Evolutionary conservation across 495 filamentous ascomycete genomes (phyloP).

Genomic region (Aspergillus sclerotiicarbonarius): DNA sequence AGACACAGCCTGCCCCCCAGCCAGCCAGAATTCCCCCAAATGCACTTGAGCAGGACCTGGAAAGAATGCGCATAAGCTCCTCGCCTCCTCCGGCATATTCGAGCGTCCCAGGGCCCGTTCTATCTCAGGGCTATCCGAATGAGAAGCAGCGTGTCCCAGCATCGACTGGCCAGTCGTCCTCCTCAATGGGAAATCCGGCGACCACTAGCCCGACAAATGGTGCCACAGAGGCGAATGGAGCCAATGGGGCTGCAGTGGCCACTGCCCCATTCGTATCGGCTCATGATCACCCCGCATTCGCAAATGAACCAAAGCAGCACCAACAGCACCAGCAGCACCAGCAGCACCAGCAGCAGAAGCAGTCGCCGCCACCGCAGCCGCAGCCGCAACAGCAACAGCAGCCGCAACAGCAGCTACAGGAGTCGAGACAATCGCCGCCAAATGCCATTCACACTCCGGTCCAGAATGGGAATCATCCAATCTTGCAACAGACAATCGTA

Average conservation of each 20-base stretch:
- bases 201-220: slow-evolving; percentile 29
- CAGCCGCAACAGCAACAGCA: slow-evolving; percentile 14
- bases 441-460: slow-evolving; percentile 34
- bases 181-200: slow-evolving; percentile 28
- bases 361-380: slow-evolving; percentile 31
- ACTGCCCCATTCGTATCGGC: slow-evolving; percentile 41
- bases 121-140: slow-evolving; percentile 64
- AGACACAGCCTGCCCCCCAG: slow-evolving; percentile 26
- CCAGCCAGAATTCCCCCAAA: slow-evolving; percentile 42
- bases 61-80: slow-evolving; percentile 77
- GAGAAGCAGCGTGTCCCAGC: slow-evolving; percentile 63
- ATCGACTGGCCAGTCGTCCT: slow-evolving; percentile 21
- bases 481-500: slow-evolving; percentile 34
- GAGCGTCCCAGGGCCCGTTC: slow-evolving; percentile 59
- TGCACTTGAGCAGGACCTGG: slow-evolving; percentile 82
- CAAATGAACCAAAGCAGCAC: slow-evolving; percentile 66
- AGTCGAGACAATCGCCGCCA: slow-evolving; percentile 37
- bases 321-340: slow-evolving; percentile 22
- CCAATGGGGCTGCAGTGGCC: slow-evolving; percentile 7
- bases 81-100: slow-evolving; percentile 93
- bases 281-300: slow-evolving; percentile 79
- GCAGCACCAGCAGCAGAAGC: slow-evolving; percentile 34
- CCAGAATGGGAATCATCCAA: slow-evolving; percentile 19
- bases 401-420: slow-evolving; percentile 31
- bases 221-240: slow-evolving; percentile 18